Evolutionary conservation across 176 grass and related monocot species (phyloP).

Genomic region (Aegilops bicornis): DNA sequence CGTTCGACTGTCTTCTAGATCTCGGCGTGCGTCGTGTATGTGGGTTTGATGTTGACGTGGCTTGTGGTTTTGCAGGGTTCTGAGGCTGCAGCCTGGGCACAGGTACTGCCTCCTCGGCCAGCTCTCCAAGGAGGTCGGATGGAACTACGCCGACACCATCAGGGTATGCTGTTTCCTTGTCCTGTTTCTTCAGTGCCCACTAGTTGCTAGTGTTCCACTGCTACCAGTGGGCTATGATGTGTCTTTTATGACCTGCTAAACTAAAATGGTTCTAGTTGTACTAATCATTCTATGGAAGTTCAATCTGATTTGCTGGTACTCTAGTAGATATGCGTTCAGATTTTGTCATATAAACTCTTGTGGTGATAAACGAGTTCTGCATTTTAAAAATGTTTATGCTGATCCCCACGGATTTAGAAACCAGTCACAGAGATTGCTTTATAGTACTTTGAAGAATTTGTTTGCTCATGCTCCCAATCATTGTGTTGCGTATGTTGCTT

Average conservation of each 20-base stretch:
- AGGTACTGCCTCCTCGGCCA: constrained; percentile 85
- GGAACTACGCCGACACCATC: constrained; percentile 84
- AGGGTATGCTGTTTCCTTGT: constrained; percentile 36
- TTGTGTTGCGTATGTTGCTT: too few relatives aligned
- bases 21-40: too few relatives aligned
- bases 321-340: too few relatives aligned
- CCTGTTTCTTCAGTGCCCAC: not conserved
- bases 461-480: too few relatives aligned
- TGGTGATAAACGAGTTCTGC: too few relatives aligned
- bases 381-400: too few relatives aligned
- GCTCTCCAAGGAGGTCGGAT: constrained; percentile 93
- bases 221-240: not conserved
- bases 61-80: constrained; percentile 44
- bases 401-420: constrained; percentile 22
- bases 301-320: not conserved
- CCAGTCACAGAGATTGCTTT: constrained; percentile 20
- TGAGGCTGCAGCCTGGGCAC: constrained; percentile 89
- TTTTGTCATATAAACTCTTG: not conserved
- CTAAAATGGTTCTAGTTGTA: not conserved
- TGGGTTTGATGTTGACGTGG: not conserved
- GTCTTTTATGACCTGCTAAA: not conserved
- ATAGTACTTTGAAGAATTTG: too few relatives aligned
- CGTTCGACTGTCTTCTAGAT: not conserved
- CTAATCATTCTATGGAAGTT: not conserved
- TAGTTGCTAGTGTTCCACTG: not conserved